A percentile compares a stretch with the other conserved stretches of the same genome.
Evolutionary conservation across 2,329 filamentous ascomycete genomes (phyloP).

Genomic region (Pseudocercospora eumusae): DNA sequence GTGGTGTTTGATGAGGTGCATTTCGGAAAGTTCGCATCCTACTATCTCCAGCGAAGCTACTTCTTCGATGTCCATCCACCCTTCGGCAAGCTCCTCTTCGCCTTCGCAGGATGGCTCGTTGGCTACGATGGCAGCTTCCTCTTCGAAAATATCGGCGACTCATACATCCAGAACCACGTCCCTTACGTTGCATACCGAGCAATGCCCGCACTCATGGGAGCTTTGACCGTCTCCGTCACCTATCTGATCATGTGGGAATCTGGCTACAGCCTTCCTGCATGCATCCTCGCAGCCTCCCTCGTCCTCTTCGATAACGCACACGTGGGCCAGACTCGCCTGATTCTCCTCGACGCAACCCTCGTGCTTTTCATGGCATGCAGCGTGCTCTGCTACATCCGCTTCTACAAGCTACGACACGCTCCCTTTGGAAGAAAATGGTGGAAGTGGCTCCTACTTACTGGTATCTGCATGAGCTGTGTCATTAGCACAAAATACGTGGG

Average conservation of each 20-base stretch:
- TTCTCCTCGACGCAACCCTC: slow-evolving; percentile 89
- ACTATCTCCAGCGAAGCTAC: slow-evolving; percentile 94
- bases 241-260: slow-evolving; percentile 99
- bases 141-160: slow-evolving; percentile 99
- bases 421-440: slow-evolving; percentile 97
- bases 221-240: slow-evolving; percentile 87
- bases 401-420: slow-evolving; percentile 91
- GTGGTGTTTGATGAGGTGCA: slow-evolving; percentile 99
- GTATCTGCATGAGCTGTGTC: slow-evolving; percentile 91
- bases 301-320: slow-evolving; percentile 97
- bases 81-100: slow-evolving; percentile 96
- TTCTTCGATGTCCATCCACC: slow-evolving; percentile 99
- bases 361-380: slow-evolving; percentile 96
- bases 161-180: slow-evolving; percentile 94
- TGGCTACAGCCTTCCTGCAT: slow-evolving; percentile 92
- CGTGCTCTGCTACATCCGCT: slow-evolving; percentile 90
- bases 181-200: slow-evolving; percentile 95
- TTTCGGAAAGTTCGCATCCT: slow-evolving; percentile 80
- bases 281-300: slow-evolving; percentile 78
- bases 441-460: slow-evolving; percentile 97
- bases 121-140: slow-evolving; percentile 96
- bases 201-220: slow-evolving; percentile 86
- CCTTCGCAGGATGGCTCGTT: slow-evolving; percentile 94
- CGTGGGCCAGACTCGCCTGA: slow-evolving; percentile 92
- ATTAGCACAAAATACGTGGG: slow-evolving; percentile 99